A percentile compares a stretch with the other conserved stretches of the same genome.
Conservation (phyloP, 1,284 basidiomycete species). For the Amylostereum areolatum region DNA sequence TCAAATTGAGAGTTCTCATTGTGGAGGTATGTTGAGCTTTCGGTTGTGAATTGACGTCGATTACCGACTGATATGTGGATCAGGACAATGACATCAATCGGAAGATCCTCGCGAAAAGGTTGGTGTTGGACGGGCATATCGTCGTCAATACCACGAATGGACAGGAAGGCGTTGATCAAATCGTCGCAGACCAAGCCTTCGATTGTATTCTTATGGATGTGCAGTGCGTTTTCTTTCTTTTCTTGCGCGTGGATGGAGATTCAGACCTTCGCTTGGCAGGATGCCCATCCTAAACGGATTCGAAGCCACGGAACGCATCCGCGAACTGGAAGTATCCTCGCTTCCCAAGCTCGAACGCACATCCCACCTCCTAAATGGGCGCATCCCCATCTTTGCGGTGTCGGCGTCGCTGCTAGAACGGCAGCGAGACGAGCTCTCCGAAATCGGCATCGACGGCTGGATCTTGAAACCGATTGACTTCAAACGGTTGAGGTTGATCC, state of each 20-base stretch:
- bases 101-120: constrained; percentile 64
- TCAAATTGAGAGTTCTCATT: constrained; percentile 54
- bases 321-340: constrained; percentile 41
- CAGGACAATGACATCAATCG: constrained; percentile 79
- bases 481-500: constrained; percentile 54
- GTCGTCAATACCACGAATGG: constrained; percentile 72
- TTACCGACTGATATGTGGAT: neutral
- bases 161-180: constrained; percentile 66
- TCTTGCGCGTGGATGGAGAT: neutral
- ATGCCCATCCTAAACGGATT: constrained; percentile 84
- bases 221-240: constrained; percentile 43
- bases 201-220: constrained; percentile 84
- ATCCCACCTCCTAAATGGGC: constrained; percentile 55
- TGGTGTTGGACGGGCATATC: constrained; percentile 62
- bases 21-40: constrained; percentile 51
- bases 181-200: constrained; percentile 57
- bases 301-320: constrained; percentile 65
- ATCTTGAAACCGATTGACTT: constrained; percentile 86
- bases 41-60: neutral
- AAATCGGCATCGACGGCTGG: constrained; percentile 77
- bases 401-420: constrained; percentile 70
- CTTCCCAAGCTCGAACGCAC: constrained; percentile 17
- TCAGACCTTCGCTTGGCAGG: constrained; percentile 28
- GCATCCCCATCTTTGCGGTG: constrained; percentile 82
- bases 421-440: constrained; percentile 53